phyloP scores from a whole-genome alignment of 2,329 filamentous ascomycete genomes.

The Geoglossum cookeanum region DNA sequence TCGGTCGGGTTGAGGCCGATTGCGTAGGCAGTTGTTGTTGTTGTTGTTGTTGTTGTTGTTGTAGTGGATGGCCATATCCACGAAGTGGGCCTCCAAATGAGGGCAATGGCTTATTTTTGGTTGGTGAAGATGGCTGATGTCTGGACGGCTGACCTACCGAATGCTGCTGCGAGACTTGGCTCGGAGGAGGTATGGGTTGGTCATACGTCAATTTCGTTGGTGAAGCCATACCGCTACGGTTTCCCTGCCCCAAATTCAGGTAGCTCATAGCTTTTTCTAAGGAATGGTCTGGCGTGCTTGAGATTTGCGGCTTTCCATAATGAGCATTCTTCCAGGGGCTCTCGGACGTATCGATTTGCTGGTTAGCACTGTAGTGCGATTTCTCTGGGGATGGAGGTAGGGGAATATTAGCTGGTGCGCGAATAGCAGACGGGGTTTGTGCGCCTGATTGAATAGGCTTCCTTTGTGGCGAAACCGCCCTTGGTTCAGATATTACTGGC shows the following conservation, averaged over 20 bases:
- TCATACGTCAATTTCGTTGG: background rate
- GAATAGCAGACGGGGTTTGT: conserved; percentile 22
- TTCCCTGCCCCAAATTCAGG: conserved; percentile 16
- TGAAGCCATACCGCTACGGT: background rate
- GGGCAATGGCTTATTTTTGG: background rate
- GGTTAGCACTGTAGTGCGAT: conserved; percentile 7
- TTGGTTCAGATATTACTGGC: conserved; percentile 4
- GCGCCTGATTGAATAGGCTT: conserved; percentile 18
- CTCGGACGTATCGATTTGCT: background rate
- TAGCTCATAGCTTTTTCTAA: conserved; percentile 23
- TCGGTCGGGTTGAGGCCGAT: conserved; percentile 7
- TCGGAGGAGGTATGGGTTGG: background rate
- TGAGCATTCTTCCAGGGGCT: background rate
- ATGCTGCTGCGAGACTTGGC: background rate
- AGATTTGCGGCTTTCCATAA: conserved; percentile 13
- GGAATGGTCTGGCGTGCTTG: conserved; percentile 22
- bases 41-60: no score
- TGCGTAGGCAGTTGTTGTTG: conserved; percentile 1
- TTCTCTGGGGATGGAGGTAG: conserved; percentile 41
- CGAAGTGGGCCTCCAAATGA: background rate
- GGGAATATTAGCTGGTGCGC: conserved; percentile 35
- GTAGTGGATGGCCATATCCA: background rate
- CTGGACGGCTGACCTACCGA: background rate
- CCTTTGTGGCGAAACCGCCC: conserved; percentile 9
- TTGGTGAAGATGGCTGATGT: background rate